Conservation (phyloP, 2,329 filamentous ascomycete species). For the Neopestalotiopsis rosae region DNA sequence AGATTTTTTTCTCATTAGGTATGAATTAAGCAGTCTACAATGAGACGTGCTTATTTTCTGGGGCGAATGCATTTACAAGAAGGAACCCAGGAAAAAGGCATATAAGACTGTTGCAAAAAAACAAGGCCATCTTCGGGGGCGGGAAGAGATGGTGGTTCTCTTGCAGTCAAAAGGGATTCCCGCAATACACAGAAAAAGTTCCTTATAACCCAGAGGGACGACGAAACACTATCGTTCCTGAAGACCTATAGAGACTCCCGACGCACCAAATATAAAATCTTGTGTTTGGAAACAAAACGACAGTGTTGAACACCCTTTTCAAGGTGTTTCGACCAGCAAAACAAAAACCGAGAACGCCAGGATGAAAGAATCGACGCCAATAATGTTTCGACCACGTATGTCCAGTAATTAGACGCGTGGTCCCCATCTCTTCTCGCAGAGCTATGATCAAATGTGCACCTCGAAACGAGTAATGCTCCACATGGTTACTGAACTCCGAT, state of each 20-base stretch:
- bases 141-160: neutral
- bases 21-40: neutral
- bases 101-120: neutral
- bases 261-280: neutral
- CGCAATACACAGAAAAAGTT: neutral
- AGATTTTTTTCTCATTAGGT: conserved; percentile 1
- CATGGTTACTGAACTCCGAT: neutral
- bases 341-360: neutral
- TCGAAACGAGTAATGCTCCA: neutral
- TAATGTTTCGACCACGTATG: neutral
- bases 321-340: neutral
- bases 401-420: neutral
- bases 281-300: neutral
- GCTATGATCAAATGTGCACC: conserved; percentile 4
- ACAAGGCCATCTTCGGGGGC: neutral
- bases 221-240: neutral
- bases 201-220: neutral
- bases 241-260: neutral
- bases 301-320: neutral
- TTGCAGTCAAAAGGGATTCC: neutral
- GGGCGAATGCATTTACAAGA: neutral
- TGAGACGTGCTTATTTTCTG: neutral
- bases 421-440: neutral
- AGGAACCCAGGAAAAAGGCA: neutral
- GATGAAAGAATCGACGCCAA: neutral